Evolutionary conservation across 805 yeast species (phyloP).

Genomic region (Scheffersomyces amazonensis): DNA sequence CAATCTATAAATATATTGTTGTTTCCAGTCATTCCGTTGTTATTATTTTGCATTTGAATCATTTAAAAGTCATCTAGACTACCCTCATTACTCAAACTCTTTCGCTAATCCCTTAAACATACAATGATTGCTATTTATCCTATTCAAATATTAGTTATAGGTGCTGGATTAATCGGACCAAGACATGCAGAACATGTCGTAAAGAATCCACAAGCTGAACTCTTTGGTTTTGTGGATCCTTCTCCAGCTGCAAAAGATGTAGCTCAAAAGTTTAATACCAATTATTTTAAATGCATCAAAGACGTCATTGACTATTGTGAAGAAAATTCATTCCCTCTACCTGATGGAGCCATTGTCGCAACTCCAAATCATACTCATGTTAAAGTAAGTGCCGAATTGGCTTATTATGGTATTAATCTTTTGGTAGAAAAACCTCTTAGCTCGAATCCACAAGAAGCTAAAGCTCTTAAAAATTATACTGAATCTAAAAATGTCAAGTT

Average conservation of each 20-base stretch:
- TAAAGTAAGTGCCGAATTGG: slow-evolving; percentile 26
- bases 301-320: slow-evolving; percentile 22
- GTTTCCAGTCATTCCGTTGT: no score
- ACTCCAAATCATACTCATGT: slow-evolving; percentile 42
- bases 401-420: slow-evolving; percentile 29
- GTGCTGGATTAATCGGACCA: slow-evolving; percentile 41
- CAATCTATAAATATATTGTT: no score
- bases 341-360: slow-evolving; percentile 38
- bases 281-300: slow-evolving; percentile 18
- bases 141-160: slow-evolving; percentile 21
- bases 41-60: no score
- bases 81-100: no score
- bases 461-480: slow-evolving; percentile 23
- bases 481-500: slow-evolving; percentile 21
- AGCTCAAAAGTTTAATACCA: slow-evolving; percentile 20
- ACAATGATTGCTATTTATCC: slow-evolving; percentile 1
- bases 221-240: slow-evolving; percentile 34
- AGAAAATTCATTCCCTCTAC: slow-evolving; percentile 12
- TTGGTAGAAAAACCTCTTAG: slow-evolving; percentile 38
- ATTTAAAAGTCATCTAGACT: no score
- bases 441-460: slow-evolving; percentile 27
- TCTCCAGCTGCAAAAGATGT: slow-evolving; percentile 22
- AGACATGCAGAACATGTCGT: slow-evolving; percentile 35
- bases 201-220: slow-evolving; percentile 18
- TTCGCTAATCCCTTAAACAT: no score